Evolutionary conservation across 805 yeast genomes (phyloP).

Genomic region (Cyberlindnera samutprakarnensis): DNA sequence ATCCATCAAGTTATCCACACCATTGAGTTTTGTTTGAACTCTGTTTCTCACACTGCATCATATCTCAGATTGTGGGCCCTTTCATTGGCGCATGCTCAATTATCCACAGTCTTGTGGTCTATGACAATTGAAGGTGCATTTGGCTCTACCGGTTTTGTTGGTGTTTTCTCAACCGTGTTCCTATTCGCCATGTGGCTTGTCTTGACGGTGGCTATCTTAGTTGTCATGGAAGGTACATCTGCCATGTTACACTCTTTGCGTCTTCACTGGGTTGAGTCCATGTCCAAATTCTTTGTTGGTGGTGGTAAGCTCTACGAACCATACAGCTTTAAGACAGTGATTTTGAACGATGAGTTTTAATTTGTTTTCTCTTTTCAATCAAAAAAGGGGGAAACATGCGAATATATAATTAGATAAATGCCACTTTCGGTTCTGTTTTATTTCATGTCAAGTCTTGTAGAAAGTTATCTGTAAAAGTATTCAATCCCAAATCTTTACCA

Average conservation of each 20-base stretch:
- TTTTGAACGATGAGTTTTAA: constrained; percentile 11
- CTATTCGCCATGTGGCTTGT: constrained; percentile 94
- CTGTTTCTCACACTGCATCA: constrained; percentile 97
- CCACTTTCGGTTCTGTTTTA: too few species aligned
- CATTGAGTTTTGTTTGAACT: constrained; percentile 94
- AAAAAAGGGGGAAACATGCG: too few species aligned
- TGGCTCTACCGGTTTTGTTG: constrained; percentile 42
- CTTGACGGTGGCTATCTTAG: constrained; percentile 83
- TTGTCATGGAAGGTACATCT: constrained; percentile 97
- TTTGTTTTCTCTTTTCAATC: too few species aligned
- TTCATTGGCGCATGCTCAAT: constrained; percentile 95
- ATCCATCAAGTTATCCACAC: constrained; percentile 98
- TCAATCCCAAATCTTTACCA: constrained; percentile 82
- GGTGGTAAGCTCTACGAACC: constrained; percentile 90
- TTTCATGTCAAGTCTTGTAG: too few species aligned
- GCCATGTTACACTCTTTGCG: constrained; percentile 98
- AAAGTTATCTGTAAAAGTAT: not conserved
- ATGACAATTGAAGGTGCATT: constrained; percentile 89
- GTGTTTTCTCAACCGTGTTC: constrained; percentile 68
- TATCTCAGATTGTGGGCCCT: constrained; percentile 96
- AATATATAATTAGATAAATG: too few species aligned
- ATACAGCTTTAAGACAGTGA: constrained; percentile 48
- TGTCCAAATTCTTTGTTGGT: constrained; percentile 97
- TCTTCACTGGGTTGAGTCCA: constrained; percentile 98
- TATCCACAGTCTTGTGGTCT: constrained; percentile 89